Evolutionary conservation across 352 stramenopile species (phyloP).

Genomic region (Phytophthora europaea): DNA sequence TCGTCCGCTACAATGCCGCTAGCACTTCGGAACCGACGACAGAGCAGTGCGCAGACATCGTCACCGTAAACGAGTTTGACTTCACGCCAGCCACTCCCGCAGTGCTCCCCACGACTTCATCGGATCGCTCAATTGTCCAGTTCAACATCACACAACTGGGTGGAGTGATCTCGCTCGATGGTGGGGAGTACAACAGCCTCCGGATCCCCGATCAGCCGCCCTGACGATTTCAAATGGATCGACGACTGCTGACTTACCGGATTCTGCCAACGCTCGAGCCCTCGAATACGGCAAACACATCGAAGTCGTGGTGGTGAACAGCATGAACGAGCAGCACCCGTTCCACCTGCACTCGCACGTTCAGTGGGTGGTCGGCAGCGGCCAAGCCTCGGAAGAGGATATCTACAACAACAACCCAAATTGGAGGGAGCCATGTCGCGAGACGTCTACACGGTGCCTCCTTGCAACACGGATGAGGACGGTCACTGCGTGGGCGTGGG

Average conservation of each 20-base stretch:
- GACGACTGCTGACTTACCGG: slow-evolving; percentile 20
- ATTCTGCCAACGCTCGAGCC: slow-evolving; percentile 19
- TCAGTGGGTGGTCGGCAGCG: slow-evolving; percentile 36
- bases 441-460: slow-evolving; percentile 35
- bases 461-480: slow-evolving; percentile 22
- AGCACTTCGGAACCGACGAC: slow-evolving; percentile 26
- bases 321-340: slow-evolving; percentile 38
- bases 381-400: slow-evolving; percentile 20
- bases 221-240: slow-evolving; percentile 26
- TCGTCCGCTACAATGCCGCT: slow-evolving; percentile 26
- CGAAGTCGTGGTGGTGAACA: slow-evolving; percentile 40
- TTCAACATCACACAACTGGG: slow-evolving; percentile 26
- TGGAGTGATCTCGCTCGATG: slow-evolving; percentile 35
- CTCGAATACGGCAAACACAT: slow-evolving; percentile 36
- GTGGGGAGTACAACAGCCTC: slow-evolving; percentile 30
- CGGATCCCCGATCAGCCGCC: slow-evolving; percentile 23
- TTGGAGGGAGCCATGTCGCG: slow-evolving; percentile 20
- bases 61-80: slow-evolving; percentile 37
- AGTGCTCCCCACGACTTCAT: slow-evolving; percentile 16
- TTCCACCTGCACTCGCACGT: slow-evolving; percentile 46
- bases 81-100: slow-evolving; percentile 13
- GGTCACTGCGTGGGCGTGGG: slow-evolving; percentile 22
- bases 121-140: slow-evolving; percentile 37
- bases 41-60: slow-evolving; percentile 12
- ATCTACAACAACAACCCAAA: slow-evolving; percentile 32